Percentiles rank a stretch among this genome's conserved stretches.
phyloP scores from a whole-genome alignment of 257 asterid species.

The Verbena officinalis region DNA sequence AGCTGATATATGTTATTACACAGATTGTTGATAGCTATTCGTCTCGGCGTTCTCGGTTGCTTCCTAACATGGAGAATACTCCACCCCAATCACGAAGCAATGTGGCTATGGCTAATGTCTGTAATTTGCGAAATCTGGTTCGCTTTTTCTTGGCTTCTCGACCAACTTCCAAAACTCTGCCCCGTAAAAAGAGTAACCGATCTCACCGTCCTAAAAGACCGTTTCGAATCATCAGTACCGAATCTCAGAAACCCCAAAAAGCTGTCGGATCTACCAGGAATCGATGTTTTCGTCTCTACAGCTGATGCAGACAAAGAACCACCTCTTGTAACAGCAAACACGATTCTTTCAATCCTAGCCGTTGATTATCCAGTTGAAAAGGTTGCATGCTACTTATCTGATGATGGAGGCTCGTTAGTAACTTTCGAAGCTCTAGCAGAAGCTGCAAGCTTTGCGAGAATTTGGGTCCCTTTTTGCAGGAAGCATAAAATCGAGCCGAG shows the following conservation, averaged over 20 bases:
- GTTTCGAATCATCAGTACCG: slow-evolving; percentile 76
- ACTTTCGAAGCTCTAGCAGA: slow-evolving; percentile 93
- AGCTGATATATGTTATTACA: slow-evolving; percentile 24
- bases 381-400: slow-evolving; percentile 80
- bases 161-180: slow-evolving; percentile 87
- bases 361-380: slow-evolving; percentile 90
- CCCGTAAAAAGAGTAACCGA: slow-evolving; percentile 83
- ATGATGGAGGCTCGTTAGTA: slow-evolving; percentile 87
- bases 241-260: slow-evolving; percentile 79
- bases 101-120: slow-evolving; percentile 94
- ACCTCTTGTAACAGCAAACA: slow-evolving; percentile 90
- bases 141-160: slow-evolving; percentile 90
- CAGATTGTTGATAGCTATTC: slow-evolving; percentile 77
- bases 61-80: slow-evolving; percentile 81
- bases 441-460: slow-evolving; percentile 82
- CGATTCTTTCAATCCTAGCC: slow-evolving; percentile 81
- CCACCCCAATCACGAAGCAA: slow-evolving; percentile 85
- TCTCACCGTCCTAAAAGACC: slow-evolving; percentile 66
- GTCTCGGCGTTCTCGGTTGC: slow-evolving; percentile 73
- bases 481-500: slow-evolving; percentile 85
- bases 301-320: slow-evolving; percentile 90
- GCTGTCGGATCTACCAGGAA: slow-evolving; percentile 83
- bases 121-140: slow-evolving; percentile 92
- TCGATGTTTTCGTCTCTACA: slow-evolving; percentile 85
- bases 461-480: slow-evolving; percentile 86